Evolutionary conservation across 192 early-diverging fungal species (phyloP), one percentile per base, ranked within the genome.

Genomic region (Mortierella alpina): DNA sequence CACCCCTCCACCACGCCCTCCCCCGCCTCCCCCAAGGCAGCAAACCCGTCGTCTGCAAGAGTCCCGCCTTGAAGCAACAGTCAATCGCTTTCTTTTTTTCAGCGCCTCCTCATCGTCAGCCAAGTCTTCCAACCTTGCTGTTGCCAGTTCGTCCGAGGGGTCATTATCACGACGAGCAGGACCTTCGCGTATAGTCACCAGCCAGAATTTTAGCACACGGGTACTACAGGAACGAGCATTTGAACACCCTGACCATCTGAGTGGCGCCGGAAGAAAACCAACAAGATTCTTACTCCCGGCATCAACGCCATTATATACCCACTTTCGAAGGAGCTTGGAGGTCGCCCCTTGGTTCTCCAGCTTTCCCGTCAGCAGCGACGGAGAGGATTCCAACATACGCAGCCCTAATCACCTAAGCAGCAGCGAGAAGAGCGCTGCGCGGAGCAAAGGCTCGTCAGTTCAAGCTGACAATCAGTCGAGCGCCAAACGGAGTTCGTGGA

Each of bases 401-500:
- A 51, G 60, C 23, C n/a, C 57, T 5, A 50, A 50, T 14, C 22
- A 52, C n/a, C 42, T 61, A 42, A 55, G 60, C 44, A 55, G 65
- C 58, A 56, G 70, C 54, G 15, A 47, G 23, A 72, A 61, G 52
- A 61, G 55, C 53, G 51, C 59, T 56, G 58, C 49, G 48, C 59
- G 61, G 15, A 11, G n/a, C 45, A 63, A 72, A 17, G 61, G 50
- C 10, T 41, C 70, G 40, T 15, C 40, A 48, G 70, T 46, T 22
- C 13, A 50, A 20, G 18, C 41, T 8, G 18, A 45, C 14, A 46
- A 42, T 18, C 7, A 4, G 44, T 46, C 65, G 17, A 4, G 39
- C 61, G 7, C 41, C 23, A 75, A 75, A 54, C 59, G 73, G 12
- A 68, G 44, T 1, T 75, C 73, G 7, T 75, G 73, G 73, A 57